phyloP scores from a whole-genome alignment of 768 basidiomycete genomes.

The Exidia glandulosa region DNA sequence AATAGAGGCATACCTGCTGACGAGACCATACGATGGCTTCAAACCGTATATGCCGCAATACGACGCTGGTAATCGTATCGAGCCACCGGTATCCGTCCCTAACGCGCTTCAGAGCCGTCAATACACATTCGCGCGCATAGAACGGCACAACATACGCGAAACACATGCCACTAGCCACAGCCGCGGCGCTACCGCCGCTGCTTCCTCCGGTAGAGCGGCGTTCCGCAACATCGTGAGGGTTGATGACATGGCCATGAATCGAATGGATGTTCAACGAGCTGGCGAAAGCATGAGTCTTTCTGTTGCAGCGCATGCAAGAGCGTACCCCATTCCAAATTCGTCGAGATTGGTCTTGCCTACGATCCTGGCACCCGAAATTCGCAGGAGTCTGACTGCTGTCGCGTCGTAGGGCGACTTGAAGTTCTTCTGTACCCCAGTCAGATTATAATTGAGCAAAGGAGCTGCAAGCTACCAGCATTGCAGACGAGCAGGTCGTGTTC shows the following conservation, averaged over 20 bases:
- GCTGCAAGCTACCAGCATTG: conserved; percentile 36
- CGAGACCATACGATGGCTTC: conserved; percentile 89
- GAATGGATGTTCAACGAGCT: conserved; percentile 75
- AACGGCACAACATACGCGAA: conserved; percentile 49
- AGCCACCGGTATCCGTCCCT: conserved; percentile 93
- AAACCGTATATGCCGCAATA: conserved; percentile 89
- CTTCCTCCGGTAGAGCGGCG: conserved; percentile 77
- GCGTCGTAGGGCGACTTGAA: conserved; percentile 79
- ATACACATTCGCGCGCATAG: not conserved
- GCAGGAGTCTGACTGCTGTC: conserved; percentile 62
- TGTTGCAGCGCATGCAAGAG: not conserved
- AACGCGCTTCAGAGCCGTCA: conserved; percentile 48
- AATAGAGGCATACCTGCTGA: conserved; percentile 55
- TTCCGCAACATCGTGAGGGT: conserved; percentile 43
- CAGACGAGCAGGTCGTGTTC: conserved; percentile 70
- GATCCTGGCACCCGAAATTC: conserved; percentile 53
- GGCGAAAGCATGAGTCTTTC: not conserved
- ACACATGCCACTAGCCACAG: conserved; percentile 77
- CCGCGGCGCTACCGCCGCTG: conserved; percentile 91
- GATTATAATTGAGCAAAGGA: not conserved
- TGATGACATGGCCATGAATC: conserved; percentile 64
- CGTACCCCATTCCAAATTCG: conserved; percentile 97
- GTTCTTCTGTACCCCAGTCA: conserved; percentile 20
- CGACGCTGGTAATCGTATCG: conserved; percentile 82
- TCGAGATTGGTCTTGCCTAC: conserved; percentile 91